phyloP scores from a whole-genome alignment of 371 early-diverging fungal species.

The Mortierella sp. region DNA sequence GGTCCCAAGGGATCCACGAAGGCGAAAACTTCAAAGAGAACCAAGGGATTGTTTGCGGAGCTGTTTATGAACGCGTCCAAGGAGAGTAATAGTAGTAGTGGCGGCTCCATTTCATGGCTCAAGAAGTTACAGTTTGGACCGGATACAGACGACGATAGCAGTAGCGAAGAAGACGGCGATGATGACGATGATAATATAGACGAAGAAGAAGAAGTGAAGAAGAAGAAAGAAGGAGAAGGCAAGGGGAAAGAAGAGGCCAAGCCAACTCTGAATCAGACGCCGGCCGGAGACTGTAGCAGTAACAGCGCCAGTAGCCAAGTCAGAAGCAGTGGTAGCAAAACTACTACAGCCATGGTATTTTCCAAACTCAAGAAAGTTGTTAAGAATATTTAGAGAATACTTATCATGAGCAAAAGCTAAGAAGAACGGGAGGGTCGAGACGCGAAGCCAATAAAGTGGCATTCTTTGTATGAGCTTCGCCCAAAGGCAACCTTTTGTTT shows the following conservation, averaged over 20 bases:
- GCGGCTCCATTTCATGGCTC: constrained; percentile 15
- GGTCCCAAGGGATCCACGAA: no score
- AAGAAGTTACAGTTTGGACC: constrained; percentile 39
- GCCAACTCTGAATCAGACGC: no score
- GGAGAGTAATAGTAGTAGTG: no score
- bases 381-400: constrained; percentile 32
- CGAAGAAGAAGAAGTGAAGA: constrained; percentile 4
- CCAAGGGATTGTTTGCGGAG: constrained; percentile 17
- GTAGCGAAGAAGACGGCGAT: not conserved
- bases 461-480: no score
- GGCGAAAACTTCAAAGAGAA: no score
- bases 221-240: not conserved
- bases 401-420: not conserved
- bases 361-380: constrained; percentile 35
- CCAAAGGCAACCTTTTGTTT: no score
- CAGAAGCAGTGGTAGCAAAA: constrained; percentile 10
- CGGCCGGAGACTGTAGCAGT: not conserved
- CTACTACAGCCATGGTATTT: constrained; percentile 25
- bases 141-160: constrained; percentile 28
- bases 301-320: not conserved
- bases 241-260: no score
- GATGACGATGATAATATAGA: not conserved
- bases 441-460: no score
- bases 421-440: not conserved
- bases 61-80: constrained; percentile 11